phyloP scores from a whole-genome alignment of 2,329 filamentous ascomycete genomes.

The Pseudogymnoascus sp. region DNA sequence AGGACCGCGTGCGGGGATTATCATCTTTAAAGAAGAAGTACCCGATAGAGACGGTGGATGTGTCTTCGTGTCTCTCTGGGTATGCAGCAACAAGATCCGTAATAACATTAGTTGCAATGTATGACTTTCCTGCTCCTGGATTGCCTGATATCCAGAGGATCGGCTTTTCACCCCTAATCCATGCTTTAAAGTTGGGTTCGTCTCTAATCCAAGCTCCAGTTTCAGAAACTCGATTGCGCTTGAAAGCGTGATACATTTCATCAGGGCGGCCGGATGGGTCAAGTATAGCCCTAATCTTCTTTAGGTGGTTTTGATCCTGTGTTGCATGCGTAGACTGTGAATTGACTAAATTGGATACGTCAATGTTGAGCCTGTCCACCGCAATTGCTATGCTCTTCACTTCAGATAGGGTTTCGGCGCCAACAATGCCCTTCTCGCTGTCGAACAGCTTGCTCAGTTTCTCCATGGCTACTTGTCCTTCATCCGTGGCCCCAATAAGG shows the following conservation, averaged over 20 bases:
- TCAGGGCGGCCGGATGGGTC: neutral
- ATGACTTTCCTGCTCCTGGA: neutral
- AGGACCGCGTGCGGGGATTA: neutral
- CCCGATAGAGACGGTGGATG: neutral
- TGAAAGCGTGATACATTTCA: neutral
- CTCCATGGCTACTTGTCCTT: neutral
- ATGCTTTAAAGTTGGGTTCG: neutral
- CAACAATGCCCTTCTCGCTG: neutral
- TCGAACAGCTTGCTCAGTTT: neutral
- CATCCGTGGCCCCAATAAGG: neutral
- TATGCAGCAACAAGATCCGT: neutral
- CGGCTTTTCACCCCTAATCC: neutral
- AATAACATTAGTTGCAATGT: neutral
- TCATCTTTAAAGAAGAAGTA: neutral
- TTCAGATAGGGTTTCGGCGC: neutral
- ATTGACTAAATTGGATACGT: neutral
- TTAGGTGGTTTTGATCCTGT: neutral
- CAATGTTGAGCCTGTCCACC: neutral
- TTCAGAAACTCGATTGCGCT: neutral
- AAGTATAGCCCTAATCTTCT: neutral
- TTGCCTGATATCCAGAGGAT: slow-evolving; percentile 4
- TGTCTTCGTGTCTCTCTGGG: neutral
- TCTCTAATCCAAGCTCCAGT: neutral
- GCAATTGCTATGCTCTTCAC: neutral
- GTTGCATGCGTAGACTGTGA: neutral